Percentiles rank a stretch among this genome's conserved stretches.
Conservation (phyloP, 2,329 filamentous ascomycete genomes). For the Aspergillus hortae region DNA sequence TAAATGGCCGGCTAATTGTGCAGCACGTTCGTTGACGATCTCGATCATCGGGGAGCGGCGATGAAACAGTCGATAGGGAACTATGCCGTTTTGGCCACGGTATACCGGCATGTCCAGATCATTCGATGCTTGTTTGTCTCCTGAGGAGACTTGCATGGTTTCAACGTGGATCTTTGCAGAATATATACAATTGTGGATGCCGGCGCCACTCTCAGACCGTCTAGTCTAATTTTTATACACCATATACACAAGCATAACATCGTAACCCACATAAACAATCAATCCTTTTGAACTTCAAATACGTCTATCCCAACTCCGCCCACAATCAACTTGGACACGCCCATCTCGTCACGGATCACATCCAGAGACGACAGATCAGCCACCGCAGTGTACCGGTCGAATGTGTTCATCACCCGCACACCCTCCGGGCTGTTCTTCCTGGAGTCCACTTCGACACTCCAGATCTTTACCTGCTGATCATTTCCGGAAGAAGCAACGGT, state of each 20-base stretch:
- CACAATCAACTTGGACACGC: constrained; percentile 33
- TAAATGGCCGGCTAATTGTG: background rate
- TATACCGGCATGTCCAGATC: background rate
- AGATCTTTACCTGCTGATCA: constrained; percentile 46
- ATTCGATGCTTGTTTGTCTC: background rate
- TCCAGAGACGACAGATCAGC: constrained; percentile 55
- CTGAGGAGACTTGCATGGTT: background rate
- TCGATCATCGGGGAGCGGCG: background rate
- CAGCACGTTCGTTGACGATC: background rate
- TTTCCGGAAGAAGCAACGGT: constrained; percentile 41
- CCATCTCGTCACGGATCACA: constrained; percentile 23
- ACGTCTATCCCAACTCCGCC: constrained; percentile 52
- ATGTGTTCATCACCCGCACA: constrained; percentile 22
- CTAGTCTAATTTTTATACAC: background rate
- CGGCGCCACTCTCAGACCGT: background rate
- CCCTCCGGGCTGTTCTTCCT: constrained; percentile 14
- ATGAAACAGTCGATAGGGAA: background rate
- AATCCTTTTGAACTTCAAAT: constrained; percentile 22
- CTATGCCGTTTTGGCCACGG: constrained; percentile 9
- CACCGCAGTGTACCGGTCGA: constrained; percentile 45
- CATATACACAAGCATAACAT: constrained; percentile 10
- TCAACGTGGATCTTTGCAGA: background rate
- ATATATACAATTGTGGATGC: background rate
- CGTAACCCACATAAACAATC: constrained; percentile 2
- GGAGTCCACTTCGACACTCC: constrained; percentile 33